These are phyloP conservation scores for Pinus tabuliformis DNA, from an alignment of 75 land plant species.

Conservation along the genomic window DNA sequence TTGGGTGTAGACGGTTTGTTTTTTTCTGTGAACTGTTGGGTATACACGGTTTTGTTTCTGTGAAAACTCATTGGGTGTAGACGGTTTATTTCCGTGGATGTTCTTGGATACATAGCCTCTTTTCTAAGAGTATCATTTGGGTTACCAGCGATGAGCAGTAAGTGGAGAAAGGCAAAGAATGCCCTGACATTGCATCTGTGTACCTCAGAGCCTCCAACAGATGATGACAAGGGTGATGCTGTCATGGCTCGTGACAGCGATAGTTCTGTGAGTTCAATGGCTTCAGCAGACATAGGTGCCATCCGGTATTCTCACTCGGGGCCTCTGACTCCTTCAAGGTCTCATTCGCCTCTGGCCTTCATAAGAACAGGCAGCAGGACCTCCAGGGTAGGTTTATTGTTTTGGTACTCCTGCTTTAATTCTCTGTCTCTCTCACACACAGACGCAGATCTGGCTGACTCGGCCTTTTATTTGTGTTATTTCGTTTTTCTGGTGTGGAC, in stretches of 20 bases:
- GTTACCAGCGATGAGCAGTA: constrained; percentile 35
- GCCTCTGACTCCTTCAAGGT: constrained; percentile 30
- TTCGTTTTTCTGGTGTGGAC: no score
- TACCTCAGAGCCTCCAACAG: constrained; percentile 24
- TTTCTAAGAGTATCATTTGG: not conserved
- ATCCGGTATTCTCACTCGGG: constrained; percentile 8
- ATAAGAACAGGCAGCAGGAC: constrained; percentile 40
- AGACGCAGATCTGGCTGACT: not conserved
- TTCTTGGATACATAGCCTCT: no score
- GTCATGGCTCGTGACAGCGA: not conserved
- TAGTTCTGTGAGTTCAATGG: not conserved
- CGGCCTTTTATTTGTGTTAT: not conserved
- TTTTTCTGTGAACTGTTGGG: no score
- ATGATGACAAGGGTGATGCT: constrained; percentile 15
- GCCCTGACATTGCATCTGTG: constrained; percentile 43
- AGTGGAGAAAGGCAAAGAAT: constrained; percentile 48
- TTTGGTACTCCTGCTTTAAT: no score
- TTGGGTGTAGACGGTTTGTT: no score
- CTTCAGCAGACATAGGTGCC: not conserved
- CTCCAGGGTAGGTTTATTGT: constrained; percentile 36
- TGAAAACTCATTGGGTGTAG: no score
- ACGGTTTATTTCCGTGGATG: no score
- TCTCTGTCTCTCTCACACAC: not conserved
- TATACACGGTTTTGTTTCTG: no score
- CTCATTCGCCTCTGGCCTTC: constrained; percentile 40